These are phyloP conservation scores for Beauveria sp. DNA, from an alignment of 2,329 filamentous ascomycete species.

Conservation along the genomic window DNA sequence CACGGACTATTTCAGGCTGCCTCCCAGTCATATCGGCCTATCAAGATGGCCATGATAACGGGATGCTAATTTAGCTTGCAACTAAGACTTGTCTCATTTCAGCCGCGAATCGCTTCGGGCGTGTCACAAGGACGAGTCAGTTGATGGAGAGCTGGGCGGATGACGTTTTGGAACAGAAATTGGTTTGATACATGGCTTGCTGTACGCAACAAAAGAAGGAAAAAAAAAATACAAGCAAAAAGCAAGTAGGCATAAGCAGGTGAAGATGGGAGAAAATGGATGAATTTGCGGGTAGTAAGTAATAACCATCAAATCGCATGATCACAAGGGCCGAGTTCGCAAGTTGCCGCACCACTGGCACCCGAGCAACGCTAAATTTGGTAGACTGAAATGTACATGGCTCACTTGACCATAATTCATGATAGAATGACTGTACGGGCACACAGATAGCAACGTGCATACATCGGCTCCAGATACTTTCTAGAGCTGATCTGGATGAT, in stretches of 20 bases:
- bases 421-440: no score
- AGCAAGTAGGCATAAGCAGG: neutral
- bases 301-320: no score
- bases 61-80: neutral
- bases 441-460: no score
- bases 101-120: neutral
- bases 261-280: neutral
- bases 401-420: no score
- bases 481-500: no score
- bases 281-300: neutral
- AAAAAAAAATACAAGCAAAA: neutral
- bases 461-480: no score
- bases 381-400: no score
- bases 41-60: neutral
- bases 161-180: neutral
- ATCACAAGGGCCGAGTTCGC: no score
- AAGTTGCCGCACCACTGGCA: no score
- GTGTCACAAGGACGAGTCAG: neutral
- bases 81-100: neutral
- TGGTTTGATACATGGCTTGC: neutral
- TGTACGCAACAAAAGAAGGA: neutral
- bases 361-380: no score
- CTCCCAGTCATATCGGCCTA: neutral
- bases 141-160: neutral
- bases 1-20: neutral